Conservation (phyloP, 257 asterid species). For the Echites panduratus region DNA sequence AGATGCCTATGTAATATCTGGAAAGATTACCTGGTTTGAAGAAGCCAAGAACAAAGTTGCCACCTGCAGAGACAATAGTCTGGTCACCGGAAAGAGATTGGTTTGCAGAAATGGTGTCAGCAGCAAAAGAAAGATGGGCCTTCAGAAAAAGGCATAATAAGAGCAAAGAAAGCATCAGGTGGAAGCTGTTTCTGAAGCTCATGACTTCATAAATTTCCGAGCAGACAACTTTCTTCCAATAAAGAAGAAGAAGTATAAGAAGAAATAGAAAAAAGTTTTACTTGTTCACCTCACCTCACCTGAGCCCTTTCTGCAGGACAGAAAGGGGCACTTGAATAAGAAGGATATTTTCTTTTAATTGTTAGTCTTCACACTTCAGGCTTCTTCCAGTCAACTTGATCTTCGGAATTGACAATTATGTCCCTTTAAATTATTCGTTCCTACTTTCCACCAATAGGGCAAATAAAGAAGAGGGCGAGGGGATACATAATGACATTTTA, state of each 20-base stretch:
- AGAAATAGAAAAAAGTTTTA: background rate
- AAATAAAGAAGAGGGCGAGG: too few species aligned
- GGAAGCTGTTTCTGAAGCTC: conserved; percentile 11
- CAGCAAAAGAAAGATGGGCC: conserved; percentile 20
- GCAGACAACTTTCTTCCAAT: background rate
- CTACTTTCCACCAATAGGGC: background rate
- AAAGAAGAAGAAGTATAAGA: background rate
- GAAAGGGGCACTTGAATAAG: too few species aligned
- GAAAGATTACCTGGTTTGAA: conserved; percentile 30
- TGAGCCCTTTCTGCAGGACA: background rate
- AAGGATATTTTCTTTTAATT: too few species aligned
- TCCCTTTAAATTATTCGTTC: background rate
- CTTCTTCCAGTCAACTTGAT: background rate
- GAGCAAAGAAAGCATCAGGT: conserved; percentile 8
- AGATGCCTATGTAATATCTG: conserved; percentile 33
- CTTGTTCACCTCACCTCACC: background rate
- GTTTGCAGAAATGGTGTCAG: conserved; percentile 32
- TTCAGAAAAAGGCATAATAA: conserved; percentile 13
- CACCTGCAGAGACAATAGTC: conserved; percentile 26
- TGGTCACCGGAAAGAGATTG: conserved; percentile 39
- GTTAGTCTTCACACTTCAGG: too few species aligned
- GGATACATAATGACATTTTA: too few species aligned
- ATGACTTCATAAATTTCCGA: conserved; percentile 15
- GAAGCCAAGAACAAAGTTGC: conserved; percentile 39
- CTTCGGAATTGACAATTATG: background rate